Conservation (phyloP, 2,329 filamentous ascomycete genomes). For the Arthrobotrys musiformis region DNA sequence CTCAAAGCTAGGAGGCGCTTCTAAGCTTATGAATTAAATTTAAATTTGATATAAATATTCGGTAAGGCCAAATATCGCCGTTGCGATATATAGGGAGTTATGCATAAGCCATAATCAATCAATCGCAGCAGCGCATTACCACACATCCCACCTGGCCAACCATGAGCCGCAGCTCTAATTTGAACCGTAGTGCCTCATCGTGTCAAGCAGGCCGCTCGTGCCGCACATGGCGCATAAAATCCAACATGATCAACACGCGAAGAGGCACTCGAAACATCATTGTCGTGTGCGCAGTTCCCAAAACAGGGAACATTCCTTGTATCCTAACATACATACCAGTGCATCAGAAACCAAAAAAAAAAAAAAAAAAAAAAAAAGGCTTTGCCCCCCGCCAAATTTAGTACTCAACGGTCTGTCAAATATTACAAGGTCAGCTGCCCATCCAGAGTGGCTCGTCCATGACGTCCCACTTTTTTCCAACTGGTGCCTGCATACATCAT, state of each 20-base stretch:
- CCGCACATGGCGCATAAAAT: constrained; percentile 20
- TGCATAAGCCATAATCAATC: too few relatives aligned
- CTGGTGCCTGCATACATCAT: constrained; percentile 46
- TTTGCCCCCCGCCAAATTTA: background rate
- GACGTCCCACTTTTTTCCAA: background rate
- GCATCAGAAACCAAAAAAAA: background rate
- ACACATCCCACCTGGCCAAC: too few relatives aligned
- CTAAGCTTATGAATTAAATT: too few relatives aligned
- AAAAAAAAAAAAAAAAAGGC: background rate
- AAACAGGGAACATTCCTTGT: background rate
- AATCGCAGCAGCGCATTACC: too few relatives aligned
- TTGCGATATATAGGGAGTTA: background rate
- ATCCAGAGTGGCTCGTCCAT: constrained; percentile 18
- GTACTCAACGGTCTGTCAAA: background rate
- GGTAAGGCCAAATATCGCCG: background rate
- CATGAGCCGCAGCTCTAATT: too few relatives aligned
- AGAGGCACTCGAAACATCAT: background rate
- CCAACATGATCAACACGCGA: constrained; percentile 28
- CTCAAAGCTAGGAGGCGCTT: too few relatives aligned
- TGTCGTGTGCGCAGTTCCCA: constrained; percentile 8
- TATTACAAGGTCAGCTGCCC: constrained; percentile 30
- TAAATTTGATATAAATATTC: background rate
- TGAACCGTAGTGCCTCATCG: too few relatives aligned
- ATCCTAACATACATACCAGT: background rate
- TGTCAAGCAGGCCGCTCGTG: background rate